A percentile compares a stretch with the other conserved stretches of the same genome.
These are phyloP conservation scores for Aplosporella prunicola DNA, from an alignment of 2,329 filamentous ascomycete species.

Conservation along the genomic window DNA sequence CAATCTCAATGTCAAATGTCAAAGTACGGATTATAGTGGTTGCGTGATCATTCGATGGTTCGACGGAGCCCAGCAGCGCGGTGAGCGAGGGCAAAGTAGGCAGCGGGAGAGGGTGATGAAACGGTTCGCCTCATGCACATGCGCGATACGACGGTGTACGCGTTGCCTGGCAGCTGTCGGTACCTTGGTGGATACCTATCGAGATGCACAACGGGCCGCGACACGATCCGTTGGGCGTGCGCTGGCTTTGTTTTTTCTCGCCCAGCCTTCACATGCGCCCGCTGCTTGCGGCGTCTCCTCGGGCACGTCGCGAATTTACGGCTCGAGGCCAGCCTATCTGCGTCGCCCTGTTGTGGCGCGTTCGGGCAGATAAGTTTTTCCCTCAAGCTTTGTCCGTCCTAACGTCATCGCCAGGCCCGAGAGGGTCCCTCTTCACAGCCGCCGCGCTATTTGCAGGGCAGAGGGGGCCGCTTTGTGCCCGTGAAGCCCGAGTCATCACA, in stretches of 20 bases:
- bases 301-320: conserved; percentile 5
- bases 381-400: conserved; percentile 2
- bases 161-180: background rate
- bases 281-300: too few relatives aligned
- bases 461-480: too few relatives aligned
- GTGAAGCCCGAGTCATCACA: too few relatives aligned
- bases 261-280: conserved; percentile 8
- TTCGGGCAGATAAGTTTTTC: conserved; percentile 10
- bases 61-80: conserved; percentile 2
- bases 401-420: conserved; percentile 10
- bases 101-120: conserved; percentile 1
- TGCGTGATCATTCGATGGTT: conserved; percentile 9
- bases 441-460: too few relatives aligned
- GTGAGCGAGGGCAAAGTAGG: background rate
- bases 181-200: conserved; percentile 4
- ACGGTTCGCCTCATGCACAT: conserved; percentile 6
- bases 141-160: conserved; percentile 5
- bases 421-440: too few relatives aligned
- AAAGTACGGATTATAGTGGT: background rate
- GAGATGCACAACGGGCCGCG: background rate
- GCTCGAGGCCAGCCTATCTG: conserved; percentile 8
- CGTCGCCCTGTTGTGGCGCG: conserved; percentile 7
- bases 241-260: conserved; percentile 8
- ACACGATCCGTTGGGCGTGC: conserved; percentile 3
- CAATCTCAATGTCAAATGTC: background rate